Base-by-base conservation (phyloP, 345 rosid species). In the Odontarrhena argentea region DNA sequence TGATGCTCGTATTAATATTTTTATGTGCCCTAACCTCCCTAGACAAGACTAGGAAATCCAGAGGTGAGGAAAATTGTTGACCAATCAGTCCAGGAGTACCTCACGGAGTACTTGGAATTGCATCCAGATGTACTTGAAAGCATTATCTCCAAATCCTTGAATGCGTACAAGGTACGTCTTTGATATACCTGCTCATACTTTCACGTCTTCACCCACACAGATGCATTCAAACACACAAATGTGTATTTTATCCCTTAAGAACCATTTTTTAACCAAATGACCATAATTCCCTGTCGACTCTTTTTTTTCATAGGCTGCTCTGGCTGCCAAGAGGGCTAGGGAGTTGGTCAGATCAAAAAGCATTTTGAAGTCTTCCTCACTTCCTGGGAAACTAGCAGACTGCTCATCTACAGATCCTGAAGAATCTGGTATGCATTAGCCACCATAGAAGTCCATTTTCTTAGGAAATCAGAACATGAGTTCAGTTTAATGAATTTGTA, bases 31-130 rank as follows among this genome's bases (percentile, higher is more conserved):
- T 73, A 76, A 28, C 15, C 44, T 65, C 62, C 30, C 37, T n/a
- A 94, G 99, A 94, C 97, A 71, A 91, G 99, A 77, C 80, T 94
- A 79, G 99, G 99, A 58, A 94, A 94, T 83, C 99, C 97, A 37
- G 97, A 94, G 81, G 99, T 94, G 68, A 89, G 97, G 43, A 87
- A 75, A 73, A 81, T 86, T 77, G 97, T 94, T 51, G 99, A 94
- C 74, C 97, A 88, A 73, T 85, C 95, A 76, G 84, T 91, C 63
- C 97, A 91, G 65, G 99, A 94, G 84, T 86, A 83, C 78, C 89
- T 94, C 67, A 84, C 96, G 8, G 99, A 94, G 76, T 94, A 68
- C 80, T 78, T 94, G 77, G 99, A 94, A 81, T 74, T 94, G 85
- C 97, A 94, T 79, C 99, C 99, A 2, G 87, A 91, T 81, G 87